A percentile compares a stretch with the other conserved stretches of the same genome.
Evolutionary conservation across 345 rosid species (phyloP).

Genomic region (Psidium friedrichsthalianum): DNA sequence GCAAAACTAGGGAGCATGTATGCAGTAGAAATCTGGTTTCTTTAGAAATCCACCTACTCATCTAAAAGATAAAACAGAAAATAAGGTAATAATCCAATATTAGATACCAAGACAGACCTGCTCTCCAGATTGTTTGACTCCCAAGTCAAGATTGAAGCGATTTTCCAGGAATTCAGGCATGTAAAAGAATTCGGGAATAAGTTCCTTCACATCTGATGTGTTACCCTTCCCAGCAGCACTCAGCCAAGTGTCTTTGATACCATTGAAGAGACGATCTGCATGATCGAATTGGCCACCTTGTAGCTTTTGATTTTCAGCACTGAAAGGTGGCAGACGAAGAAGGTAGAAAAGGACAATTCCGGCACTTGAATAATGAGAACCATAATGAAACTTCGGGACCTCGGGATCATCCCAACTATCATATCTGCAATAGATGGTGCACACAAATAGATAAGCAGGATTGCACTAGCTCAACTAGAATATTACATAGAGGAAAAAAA

Average conservation of each 20-base stretch:
- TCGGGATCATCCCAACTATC: slow-evolving; percentile 99
- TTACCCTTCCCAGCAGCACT: slow-evolving; percentile 99
- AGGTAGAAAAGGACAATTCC: slow-evolving; percentile 98
- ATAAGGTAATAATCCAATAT: not conserved
- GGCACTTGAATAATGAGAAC: slow-evolving; percentile 99
- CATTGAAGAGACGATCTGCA: slow-evolving; percentile 97
- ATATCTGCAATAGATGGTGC: slow-evolving; percentile 37
- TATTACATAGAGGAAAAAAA: not conserved
- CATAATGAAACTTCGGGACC: slow-evolving; percentile 98
- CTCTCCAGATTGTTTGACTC: slow-evolving; percentile 98
- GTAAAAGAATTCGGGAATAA: slow-evolving; percentile 98
- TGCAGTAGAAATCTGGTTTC: not conserved
- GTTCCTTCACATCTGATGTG: slow-evolving; percentile 97
- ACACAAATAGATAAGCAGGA: not conserved
- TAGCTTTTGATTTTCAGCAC: slow-evolving; percentile 95
- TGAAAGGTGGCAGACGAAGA: slow-evolving; percentile 95
- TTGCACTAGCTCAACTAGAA: not conserved
- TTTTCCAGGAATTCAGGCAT: slow-evolving; percentile 94
- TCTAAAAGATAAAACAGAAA: not conserved
- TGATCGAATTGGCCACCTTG: slow-evolving; percentile 99
- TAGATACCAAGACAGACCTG: slow-evolving; percentile 41
- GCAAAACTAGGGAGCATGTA: not conserved
- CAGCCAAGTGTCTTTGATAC: slow-evolving; percentile 88
- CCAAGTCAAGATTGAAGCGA: slow-evolving; percentile 75
- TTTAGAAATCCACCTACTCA: not conserved